Conservation (phyloP, 805 yeast species). For the Saccharomycopsis javanensis region DNA sequence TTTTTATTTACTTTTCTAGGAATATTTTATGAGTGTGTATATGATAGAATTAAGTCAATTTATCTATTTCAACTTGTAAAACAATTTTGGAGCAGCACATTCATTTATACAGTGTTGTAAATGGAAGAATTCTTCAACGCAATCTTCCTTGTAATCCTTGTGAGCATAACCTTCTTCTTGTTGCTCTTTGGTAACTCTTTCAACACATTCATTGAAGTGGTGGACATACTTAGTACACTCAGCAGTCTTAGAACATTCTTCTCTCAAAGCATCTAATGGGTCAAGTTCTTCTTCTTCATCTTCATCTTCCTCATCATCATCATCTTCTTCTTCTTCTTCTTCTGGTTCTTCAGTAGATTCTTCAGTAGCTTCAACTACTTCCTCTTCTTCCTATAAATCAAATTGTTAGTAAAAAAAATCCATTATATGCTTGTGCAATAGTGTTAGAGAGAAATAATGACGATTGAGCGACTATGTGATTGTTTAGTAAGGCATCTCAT, state of each 20-base stretch:
- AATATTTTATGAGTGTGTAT: not conserved
- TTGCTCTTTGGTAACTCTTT: conserved; percentile 82
- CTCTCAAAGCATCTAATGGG: conserved; percentile 53
- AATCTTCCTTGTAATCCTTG: conserved; percentile 83
- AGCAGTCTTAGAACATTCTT: conserved; percentile 58
- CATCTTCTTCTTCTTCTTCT: conserved; percentile 31
- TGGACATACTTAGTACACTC: conserved; percentile 68
- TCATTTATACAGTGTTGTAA: conserved; percentile 88
- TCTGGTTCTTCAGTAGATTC: conserved; percentile 29
- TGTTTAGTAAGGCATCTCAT: no score
- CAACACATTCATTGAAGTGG: conserved; percentile 91
- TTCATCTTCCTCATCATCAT: conserved; percentile 56
- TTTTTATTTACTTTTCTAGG: not conserved
- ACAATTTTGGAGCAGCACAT: conserved; percentile 83
- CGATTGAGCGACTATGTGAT: no score
- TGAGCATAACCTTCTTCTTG: conserved; percentile 80
- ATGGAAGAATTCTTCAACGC: conserved; percentile 97
- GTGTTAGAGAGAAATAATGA: not conserved
- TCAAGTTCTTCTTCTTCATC: conserved; percentile 62
- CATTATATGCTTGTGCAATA: not conserved
- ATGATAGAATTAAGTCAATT: not conserved
- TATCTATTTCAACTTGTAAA: conserved; percentile 68
- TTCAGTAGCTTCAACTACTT: conserved; percentile 23
- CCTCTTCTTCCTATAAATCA: conserved; percentile 25
- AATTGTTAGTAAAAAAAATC: not conserved